phyloP scores from a whole-genome alignment of 352 stramenopile species.

The Phytophthora hybrid region DNA sequence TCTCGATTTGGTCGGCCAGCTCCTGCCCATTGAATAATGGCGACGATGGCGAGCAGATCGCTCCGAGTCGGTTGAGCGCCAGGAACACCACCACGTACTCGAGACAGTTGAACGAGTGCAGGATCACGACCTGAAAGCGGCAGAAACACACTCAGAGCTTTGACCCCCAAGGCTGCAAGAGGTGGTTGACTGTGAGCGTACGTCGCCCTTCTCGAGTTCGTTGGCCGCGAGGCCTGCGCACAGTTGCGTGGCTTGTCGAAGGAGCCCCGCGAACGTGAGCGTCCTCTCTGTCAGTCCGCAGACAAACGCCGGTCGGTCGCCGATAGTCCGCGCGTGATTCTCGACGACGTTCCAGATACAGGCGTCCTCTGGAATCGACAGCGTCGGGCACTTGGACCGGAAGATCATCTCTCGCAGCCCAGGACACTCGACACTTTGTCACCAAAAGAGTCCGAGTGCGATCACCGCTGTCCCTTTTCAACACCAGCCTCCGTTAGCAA shows the following conservation, averaged over 20 bases:
- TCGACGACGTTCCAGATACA: constrained; percentile 54
- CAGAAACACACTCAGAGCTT: constrained; percentile 23
- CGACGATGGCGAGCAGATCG: neutral
- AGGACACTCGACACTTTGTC: neutral
- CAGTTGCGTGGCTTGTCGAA: constrained; percentile 33
- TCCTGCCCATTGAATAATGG: neutral
- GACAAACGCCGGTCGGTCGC: constrained; percentile 44
- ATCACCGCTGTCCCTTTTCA: neutral
- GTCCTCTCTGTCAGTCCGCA: constrained; percentile 52
- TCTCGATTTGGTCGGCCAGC: constrained; percentile 1
- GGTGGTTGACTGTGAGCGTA: constrained; percentile 14
- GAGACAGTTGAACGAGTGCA: constrained; percentile 37
- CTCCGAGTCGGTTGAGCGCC: neutral
- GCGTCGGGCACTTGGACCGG: constrained; percentile 39
- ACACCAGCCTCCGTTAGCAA: neutral
- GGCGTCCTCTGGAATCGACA: constrained; percentile 41
- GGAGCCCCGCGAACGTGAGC: constrained; percentile 46
- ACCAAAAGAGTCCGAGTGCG: neutral
- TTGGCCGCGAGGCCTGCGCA: constrained; percentile 47
- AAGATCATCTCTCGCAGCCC: constrained; percentile 41
- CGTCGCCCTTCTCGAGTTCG: constrained; percentile 53
- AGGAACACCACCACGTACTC: constrained; percentile 2
- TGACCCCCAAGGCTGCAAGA: too few relatives aligned
- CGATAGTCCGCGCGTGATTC: constrained; percentile 36
- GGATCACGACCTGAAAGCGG: constrained; percentile 49